phyloP scores from a whole-genome alignment of 768 basidiomycete species.

The Rhodotorula babjevae region DNA sequence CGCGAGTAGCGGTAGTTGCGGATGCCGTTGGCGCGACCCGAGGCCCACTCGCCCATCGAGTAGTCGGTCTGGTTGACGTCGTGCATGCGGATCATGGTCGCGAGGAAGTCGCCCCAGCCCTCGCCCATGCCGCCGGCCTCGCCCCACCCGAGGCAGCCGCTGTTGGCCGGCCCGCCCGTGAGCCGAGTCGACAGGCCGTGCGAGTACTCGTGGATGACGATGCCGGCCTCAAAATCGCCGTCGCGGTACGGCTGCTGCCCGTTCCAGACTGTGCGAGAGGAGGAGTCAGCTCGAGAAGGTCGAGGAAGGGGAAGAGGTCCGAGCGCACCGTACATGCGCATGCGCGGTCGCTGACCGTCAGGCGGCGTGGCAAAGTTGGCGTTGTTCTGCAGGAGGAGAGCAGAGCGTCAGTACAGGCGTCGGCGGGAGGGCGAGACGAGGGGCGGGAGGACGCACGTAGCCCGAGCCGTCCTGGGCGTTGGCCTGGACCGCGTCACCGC shows the following conservation, averaged over 20 bases:
- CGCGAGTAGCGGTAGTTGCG: constrained; percentile 64
- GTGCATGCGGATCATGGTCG: constrained; percentile 57
- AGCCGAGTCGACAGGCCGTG: constrained; percentile 91
- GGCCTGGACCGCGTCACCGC: constrained; percentile 83
- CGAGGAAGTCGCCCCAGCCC: constrained; percentile 64
- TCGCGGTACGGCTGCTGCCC: constrained; percentile 84
- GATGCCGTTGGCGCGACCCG: constrained; percentile 57
- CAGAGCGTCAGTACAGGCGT: no score
- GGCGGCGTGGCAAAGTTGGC: constrained; percentile 65
- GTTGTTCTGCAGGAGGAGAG: neutral
- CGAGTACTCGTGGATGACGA: constrained; percentile 68
- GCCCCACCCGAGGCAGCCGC: constrained; percentile 60
- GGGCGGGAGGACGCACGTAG: neutral
- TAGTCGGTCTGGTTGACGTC: constrained; percentile 44
- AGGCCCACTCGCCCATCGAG: constrained; percentile 64
- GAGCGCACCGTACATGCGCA: constrained; percentile 16
- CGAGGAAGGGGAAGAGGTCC: neutral
- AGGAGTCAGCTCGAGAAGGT: constrained; percentile 43
- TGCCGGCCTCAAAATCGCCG: constrained; percentile 92
- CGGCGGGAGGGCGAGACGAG: neutral
- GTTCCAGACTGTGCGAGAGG: constrained; percentile 61
- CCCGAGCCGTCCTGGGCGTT: constrained; percentile 95
- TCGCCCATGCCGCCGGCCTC: constrained; percentile 81
- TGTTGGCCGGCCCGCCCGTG: constrained; percentile 65
- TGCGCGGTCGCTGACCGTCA: constrained; percentile 45